Evolutionary conservation across 371 early-diverging fungal species (phyloP).

Genomic region (Catenaria anguillulae): DNA sequence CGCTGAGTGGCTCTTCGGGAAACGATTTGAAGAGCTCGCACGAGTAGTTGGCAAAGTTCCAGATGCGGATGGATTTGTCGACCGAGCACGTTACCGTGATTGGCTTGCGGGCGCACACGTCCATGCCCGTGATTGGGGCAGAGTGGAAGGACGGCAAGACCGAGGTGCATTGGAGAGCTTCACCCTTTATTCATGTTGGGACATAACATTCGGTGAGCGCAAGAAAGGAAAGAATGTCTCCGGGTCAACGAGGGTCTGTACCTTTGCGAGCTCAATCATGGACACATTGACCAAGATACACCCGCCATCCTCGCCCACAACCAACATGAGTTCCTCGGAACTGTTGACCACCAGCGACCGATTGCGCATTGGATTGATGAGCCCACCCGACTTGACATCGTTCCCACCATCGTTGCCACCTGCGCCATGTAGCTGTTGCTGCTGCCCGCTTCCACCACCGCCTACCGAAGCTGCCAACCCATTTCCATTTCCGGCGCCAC

Average conservation of each 20-base stretch:
- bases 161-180: slow-evolving; percentile 22
- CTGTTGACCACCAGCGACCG: background rate
- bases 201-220: too few relatives aligned
- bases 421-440: background rate
- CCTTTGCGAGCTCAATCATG: background rate
- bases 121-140: slow-evolving; percentile 34
- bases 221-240: too few relatives aligned
- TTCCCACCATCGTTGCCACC: too few relatives aligned
- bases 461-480: background rate
- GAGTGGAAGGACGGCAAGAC: slow-evolving; percentile 27
- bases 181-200: slow-evolving; percentile 7
- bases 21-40: slow-evolving; percentile 35
- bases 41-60: slow-evolving; percentile 33
- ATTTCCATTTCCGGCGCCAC: too few relatives aligned
- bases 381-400: too few relatives aligned
- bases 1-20: slow-evolving; percentile 31
- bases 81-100: slow-evolving; percentile 31
- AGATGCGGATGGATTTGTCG: slow-evolving; percentile 35
- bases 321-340: slow-evolving; percentile 3
- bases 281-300: background rate
- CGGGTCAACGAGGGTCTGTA: background rate
- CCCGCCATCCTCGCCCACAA: background rate
- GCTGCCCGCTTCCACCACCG: background rate
- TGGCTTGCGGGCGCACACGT: slow-evolving; percentile 36
- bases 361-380: too few relatives aligned